Evolutionary conservation across 2,329 filamentous ascomycete genomes (phyloP).

Genomic region (Ramularia collo-cygni): DNA sequence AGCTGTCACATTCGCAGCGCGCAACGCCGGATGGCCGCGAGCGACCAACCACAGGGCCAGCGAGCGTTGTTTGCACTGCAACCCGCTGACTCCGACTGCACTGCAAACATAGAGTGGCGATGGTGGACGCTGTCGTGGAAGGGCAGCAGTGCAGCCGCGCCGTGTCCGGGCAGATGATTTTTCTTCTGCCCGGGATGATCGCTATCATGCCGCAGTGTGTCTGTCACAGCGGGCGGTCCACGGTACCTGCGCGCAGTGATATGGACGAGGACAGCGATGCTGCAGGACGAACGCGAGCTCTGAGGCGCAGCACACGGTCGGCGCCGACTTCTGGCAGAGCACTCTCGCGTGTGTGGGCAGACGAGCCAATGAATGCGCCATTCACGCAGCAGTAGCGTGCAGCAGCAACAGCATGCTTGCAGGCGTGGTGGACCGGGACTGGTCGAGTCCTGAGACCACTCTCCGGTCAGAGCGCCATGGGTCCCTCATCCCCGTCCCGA

Average conservation of each 20-base stretch:
- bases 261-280: not conserved
- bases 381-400: conserved; percentile 4
- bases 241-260: too few species aligned
- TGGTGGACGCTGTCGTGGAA: conserved; percentile 8
- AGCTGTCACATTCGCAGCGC: conserved; percentile 9
- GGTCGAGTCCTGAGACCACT: conserved; percentile 6
- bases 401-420: too few species aligned
- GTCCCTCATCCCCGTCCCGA: conserved; percentile 20
- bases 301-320: not conserved
- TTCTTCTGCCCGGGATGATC: not conserved
- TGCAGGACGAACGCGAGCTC: too few species aligned
- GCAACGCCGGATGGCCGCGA: conserved; percentile 6
- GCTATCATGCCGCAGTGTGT: too few species aligned
- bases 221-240: too few species aligned
- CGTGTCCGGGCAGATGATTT: conserved; percentile 3
- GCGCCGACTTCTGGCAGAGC: conserved; percentile 2
- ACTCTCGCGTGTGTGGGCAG: not conserved
- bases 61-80: conserved; percentile 7
- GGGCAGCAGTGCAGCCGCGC: conserved; percentile 7
- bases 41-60: conserved; percentile 4
- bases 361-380: not conserved
- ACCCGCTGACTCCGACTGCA: conserved; percentile 8
- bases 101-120: conserved; percentile 7
- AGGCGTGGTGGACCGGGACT: conserved; percentile 6
- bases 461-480: conserved; percentile 11